Evolutionary conservation across 202 grass and related monocot genomes (phyloP), one percentile per base, ranked within the genome.

Genomic region (Musa balbisiana): DNA sequence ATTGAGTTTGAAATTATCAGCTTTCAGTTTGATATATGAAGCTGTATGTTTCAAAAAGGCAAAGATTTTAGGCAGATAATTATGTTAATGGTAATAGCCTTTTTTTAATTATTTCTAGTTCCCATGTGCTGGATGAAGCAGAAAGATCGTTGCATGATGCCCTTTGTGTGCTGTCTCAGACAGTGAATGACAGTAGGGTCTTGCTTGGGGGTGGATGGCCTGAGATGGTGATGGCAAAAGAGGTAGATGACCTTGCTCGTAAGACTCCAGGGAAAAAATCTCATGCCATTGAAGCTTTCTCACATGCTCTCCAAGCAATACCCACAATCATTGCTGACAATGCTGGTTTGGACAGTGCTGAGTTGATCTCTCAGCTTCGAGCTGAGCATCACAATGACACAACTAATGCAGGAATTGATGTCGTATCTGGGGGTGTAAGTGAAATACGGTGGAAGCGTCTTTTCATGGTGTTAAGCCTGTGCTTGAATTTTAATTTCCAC

Each of bases 131-230:
- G 53, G 90, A 93, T 67, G 94, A 97, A 80, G 90, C 94, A 1
- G 90, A 97, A 80, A 98, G 94, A 75, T 98, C 94, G 3, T 80
- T 98, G 82, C 94, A 93, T 80, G 94, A 98, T 82, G 94, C 94
- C 17, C 75, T 98, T 8, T 98, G 91, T 71, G 94, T 94, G 84
- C 91, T 98, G 74, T 91, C 91, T 2, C 94, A 98, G 73, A 98
- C 94, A 58, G 88, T 98, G 71, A 92, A 89, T 64, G 94, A 98
- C 77, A 89, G 80, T 49, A 85, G 91, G 58, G 94, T 98, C 11
- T 77, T 98, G 62, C 92, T 91, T 58, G 94, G 94, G 3, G 94
- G 94, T 79, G 94, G 94, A 78, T 98, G 94, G 91, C 91, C 91
- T 29, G 94, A 98, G 87, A 94, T 98, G 88, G 76, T 91, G 60